These are phyloP conservation scores for Kwoniella europaea DNA, from an alignment of 768 basidiomycete species.

Conservation along the genomic window DNA sequence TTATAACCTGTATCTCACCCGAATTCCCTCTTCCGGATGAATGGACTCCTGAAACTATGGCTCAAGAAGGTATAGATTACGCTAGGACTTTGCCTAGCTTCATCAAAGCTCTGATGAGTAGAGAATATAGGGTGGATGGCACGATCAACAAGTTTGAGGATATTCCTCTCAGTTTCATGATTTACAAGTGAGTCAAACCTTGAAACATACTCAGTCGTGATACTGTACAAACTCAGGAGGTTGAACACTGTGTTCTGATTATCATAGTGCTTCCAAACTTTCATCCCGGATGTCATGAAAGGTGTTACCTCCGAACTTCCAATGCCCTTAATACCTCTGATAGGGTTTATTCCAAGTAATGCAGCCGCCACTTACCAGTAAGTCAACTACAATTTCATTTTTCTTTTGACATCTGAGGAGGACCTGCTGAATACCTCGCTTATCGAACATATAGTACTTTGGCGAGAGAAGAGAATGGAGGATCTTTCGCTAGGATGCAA, in stretches of 20 bases:
- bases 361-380: constrained; percentile 31
- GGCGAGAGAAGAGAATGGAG: constrained; percentile 22
- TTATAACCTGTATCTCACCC: constrained; percentile 13
- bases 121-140: constrained; percentile 3
- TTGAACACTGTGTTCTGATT: neutral
- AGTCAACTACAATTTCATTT: constrained; percentile 6
- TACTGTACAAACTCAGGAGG: neutral
- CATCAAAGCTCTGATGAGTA: constrained; percentile 15
- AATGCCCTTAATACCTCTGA: constrained; percentile 9
- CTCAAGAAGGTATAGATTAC: constrained; percentile 28
- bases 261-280: constrained; percentile 30
- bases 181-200: constrained; percentile 36
- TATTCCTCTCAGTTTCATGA: constrained; percentile 21
- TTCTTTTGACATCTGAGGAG: too few relatives aligned
- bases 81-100: constrained; percentile 23
- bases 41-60: constrained; percentile 10
- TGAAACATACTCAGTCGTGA: neutral
- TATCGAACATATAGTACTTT: constrained; percentile 9
- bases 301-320: neutral
- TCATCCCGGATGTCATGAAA: constrained; percentile 28
- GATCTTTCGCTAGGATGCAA: neutral
- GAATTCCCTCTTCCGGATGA: constrained; percentile 2
- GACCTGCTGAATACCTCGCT: neutral
- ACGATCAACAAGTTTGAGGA: constrained; percentile 29
- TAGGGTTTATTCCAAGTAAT: constrained; percentile 31